Evolutionary conservation across 768 basidiomycete genomes (phyloP).

Genomic region (Suillus brevipes): DNA sequence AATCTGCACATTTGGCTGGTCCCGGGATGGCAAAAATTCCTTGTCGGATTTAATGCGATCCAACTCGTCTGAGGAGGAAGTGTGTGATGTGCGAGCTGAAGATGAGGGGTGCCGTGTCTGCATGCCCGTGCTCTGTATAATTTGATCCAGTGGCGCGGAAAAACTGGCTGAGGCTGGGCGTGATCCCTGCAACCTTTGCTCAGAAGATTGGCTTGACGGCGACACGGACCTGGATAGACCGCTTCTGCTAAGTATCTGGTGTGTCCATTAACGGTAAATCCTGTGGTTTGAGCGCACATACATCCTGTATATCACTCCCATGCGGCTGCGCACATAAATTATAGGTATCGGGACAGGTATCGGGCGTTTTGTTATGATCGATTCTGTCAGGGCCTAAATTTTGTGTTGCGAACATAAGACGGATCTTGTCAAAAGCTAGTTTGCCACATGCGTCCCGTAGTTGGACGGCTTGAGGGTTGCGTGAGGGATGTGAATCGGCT

Average conservation of each 20-base stretch:
- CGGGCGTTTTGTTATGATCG: too few species aligned
- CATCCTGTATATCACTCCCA: not conserved
- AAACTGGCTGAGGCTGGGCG: not conserved
- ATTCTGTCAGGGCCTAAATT: not conserved
- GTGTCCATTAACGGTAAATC: not conserved
- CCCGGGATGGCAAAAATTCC: not conserved
- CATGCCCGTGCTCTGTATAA: not conserved
- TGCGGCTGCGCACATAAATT: not conserved
- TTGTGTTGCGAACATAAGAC: conserved; percentile 26
- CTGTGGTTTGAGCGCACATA: not conserved
- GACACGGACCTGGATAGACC: conserved; percentile 1
- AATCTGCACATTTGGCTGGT: not conserved
- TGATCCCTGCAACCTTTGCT: not conserved
- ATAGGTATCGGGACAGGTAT: not conserved
- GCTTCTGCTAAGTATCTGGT: not conserved
- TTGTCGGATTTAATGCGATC: not conserved
- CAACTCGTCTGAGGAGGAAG: not conserved
- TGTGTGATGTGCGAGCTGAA: not conserved
- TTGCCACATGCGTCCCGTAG: conserved; percentile 31
- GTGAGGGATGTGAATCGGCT: not conserved
- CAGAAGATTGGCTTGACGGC: not conserved
- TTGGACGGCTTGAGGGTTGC: conserved; percentile 8
- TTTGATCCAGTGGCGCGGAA: not conserved
- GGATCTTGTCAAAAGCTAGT: conserved; percentile 34
- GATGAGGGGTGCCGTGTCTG: too few species aligned